A percentile compares a stretch with the other conserved stretches of the same genome.
phyloP scores from a whole-genome alignment of 169 alveolate genomes.

The Plasmodium gaboni region DNA sequence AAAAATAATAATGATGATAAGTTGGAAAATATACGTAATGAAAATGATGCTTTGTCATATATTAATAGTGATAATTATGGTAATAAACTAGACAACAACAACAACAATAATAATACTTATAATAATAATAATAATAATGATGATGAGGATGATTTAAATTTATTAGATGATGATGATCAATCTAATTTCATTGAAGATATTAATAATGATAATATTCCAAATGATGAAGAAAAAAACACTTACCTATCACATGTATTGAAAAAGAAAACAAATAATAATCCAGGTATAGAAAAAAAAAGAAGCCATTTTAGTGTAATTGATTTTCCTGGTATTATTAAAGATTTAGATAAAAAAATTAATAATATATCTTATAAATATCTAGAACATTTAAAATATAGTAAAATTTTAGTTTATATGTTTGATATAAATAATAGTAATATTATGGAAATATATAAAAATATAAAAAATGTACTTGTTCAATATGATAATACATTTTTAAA shows the following conservation, averaged over 20 bases:
- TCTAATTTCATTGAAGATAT: neutral
- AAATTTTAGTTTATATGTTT: slow-evolving; percentile 68
- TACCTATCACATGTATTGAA: neutral
- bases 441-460: slow-evolving; percentile 46
- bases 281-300: neutral
- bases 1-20: neutral
- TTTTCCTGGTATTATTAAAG: slow-evolving; percentile 72
- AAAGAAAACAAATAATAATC: neutral
- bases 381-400: slow-evolving; percentile 67
- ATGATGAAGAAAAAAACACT: neutral
- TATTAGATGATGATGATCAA: no score
- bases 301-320: slow-evolving; percentile 61
- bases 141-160: neutral
- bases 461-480: slow-evolving; percentile 57
- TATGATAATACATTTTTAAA: slow-evolving; percentile 28
- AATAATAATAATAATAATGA: no score
- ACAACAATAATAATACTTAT: no score
- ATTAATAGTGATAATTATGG: no score
- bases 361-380: slow-evolving; percentile 63
- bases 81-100: no score
- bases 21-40: neutral
- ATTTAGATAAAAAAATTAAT: slow-evolving; percentile 29
- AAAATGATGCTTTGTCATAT: neutral
- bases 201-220: neutral
- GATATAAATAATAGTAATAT: slow-evolving; percentile 47